Base-by-base conservation (phyloP, 305 asterid species). In the Salvia sclarea region DNA sequence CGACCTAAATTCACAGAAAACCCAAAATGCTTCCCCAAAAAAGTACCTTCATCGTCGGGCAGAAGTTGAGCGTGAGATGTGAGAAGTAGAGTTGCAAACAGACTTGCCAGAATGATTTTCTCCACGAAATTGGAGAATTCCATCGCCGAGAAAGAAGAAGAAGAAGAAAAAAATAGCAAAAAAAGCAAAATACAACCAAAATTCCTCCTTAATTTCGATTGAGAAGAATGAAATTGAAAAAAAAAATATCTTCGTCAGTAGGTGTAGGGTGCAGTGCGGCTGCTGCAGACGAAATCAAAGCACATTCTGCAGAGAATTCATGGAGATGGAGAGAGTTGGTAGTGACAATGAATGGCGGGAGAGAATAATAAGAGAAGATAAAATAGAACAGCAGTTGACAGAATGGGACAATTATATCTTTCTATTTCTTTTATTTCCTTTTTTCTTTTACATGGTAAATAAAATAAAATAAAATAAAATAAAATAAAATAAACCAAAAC, bases 21-120 rank as follows among this genome's bases (percentile, higher is more conserved):
- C 5, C 6, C 24, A 4, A 44, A 54, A 38, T 1, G 11, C 18
- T 18, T 43, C 2, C 16, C 50, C 35, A 30, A 16, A 13, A 59
- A 54, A 0, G 38, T 66, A 86, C 89, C 92, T 86, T 86, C 92
- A 5, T 76, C 75, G 53, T 71, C 66, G 22, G 89, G 89, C 70
- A 86, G 78, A 70, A 78, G 81, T 75, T 76, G 86, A 65, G 92
- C 76, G 66, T 67, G 69, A 40, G 86, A 80, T 41, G 73, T 45
- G 31, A 75, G 40, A 70, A 75, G 4, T 38, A 82, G 16, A 50
- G 70, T 31, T 20, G 79, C 66, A 64, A 24, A 66, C 5, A 80
- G 6, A 43, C 31, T 45, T 11, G 58, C 64, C 66, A 79, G 13
- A 49, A 78, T 1, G 13, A 78, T 3, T 37, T 12, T 62, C 52